Evolutionary conservation across 129 eudicot species (phyloP).

Genomic region (Solidago caesia): DNA sequence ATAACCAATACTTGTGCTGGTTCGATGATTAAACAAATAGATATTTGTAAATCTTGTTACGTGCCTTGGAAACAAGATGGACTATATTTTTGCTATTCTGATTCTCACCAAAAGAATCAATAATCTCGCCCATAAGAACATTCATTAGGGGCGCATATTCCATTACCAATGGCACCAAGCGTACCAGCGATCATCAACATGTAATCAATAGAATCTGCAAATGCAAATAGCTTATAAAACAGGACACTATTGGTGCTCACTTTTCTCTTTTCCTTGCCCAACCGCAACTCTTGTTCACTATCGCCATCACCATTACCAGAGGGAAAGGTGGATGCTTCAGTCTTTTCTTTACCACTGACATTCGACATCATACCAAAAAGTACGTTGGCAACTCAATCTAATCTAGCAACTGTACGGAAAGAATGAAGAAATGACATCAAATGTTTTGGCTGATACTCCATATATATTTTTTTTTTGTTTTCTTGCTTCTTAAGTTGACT

Average conservation of each 20-base stretch:
- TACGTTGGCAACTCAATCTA: not conserved
- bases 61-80: conserved; percentile 42
- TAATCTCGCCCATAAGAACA: conserved; percentile 42
- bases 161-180: conserved; percentile 45
- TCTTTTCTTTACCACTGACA: not conserved
- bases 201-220: not conserved
- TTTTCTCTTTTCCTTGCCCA: not conserved
- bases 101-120: conserved; percentile 47
- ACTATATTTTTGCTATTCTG: conserved; percentile 31
- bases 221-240: conserved; percentile 4
- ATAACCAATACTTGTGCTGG: too few relatives aligned
- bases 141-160: conserved; percentile 52
- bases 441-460: not conserved
- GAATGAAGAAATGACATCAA: not conserved
- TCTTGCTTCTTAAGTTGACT: too few relatives aligned
- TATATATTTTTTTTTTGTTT: too few relatives aligned
- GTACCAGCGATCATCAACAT: conserved; percentile 48
- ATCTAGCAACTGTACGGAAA: not conserved
- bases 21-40: too few relatives aligned
- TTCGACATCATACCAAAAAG: not conserved
- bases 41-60: too few relatives aligned
- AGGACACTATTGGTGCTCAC: not conserved
- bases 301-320: not conserved
- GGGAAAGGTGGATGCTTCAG: not conserved
- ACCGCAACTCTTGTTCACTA: not conserved